These are phyloP conservation scores for Fusarium sp. DNA, from an alignment of 2,329 filamentous ascomycete species.

Conservation along the genomic window DNA sequence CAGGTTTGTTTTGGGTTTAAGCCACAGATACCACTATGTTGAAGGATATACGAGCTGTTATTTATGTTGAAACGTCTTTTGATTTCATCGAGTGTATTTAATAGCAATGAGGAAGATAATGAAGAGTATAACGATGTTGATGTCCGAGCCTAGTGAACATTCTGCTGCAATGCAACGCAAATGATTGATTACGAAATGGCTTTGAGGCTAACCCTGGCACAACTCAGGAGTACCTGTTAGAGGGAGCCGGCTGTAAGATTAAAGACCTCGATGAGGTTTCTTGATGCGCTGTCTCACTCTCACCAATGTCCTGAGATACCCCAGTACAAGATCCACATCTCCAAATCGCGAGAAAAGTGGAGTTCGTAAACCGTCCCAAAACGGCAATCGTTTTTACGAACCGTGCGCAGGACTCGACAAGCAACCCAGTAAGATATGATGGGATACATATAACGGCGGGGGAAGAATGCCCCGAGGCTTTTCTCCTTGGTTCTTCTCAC, in stretches of 20 bases:
- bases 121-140: neutral
- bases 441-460: neutral
- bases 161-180: no score
- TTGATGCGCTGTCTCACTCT: no score
- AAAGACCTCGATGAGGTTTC: no score
- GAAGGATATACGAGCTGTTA: neutral
- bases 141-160: no score
- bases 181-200: no score
- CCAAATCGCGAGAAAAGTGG: constrained; percentile 5
- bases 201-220: no score
- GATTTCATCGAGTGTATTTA: neutral
- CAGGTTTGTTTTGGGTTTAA: neutral
- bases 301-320: no score
- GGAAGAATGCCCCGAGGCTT: neutral
- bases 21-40: constrained; percentile 1
- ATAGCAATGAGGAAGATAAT: neutral
- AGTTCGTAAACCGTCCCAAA: constrained; percentile 32
- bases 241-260: no score
- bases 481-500: no score
- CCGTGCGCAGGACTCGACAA: neutral
- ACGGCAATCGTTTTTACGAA: constrained; percentile 33
- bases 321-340: neutral
- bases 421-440: neutral
- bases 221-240: no score
- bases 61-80: constrained; percentile 60